A percentile compares a stretch with the other conserved stretches of the same genome.
phyloP scores from a whole-genome alignment of 2,329 filamentous ascomycete species.

The Fusarium pininemorale region DNA sequence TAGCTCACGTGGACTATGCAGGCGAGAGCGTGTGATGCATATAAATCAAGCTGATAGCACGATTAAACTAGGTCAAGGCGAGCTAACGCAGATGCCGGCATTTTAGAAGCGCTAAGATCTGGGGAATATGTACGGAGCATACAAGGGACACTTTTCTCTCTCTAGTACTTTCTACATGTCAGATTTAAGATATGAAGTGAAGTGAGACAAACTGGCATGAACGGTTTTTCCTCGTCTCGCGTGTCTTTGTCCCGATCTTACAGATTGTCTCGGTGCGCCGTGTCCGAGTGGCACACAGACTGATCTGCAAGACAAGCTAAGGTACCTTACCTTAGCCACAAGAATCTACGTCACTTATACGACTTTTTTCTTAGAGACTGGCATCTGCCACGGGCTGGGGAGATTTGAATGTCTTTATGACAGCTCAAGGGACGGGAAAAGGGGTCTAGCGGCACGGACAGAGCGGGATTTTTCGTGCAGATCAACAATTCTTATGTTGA shows the following conservation, averaged over 20 bases:
- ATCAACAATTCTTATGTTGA: background rate
- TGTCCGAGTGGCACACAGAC: slow-evolving; percentile 2
- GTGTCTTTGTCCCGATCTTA: slow-evolving; percentile 23
- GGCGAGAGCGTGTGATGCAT: slow-evolving; percentile 20
- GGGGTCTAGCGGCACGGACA: background rate
- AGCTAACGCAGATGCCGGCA: slow-evolving; percentile 30
- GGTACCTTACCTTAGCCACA: background rate
- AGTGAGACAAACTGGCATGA: slow-evolving; percentile 23
- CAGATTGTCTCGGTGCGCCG: slow-evolving; percentile 23
- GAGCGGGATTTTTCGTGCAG: background rate
- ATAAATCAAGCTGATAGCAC: slow-evolving; percentile 9
- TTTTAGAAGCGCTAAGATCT: slow-evolving; percentile 11
- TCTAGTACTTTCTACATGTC: background rate
- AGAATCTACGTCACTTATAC: slow-evolving; percentile 24
- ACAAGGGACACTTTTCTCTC: background rate
- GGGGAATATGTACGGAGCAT: background rate
- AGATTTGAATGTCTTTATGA: slow-evolving; percentile 35
- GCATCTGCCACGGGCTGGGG: slow-evolving; percentile 15
- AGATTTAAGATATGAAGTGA: background rate
- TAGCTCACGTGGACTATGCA: slow-evolving; percentile 22
- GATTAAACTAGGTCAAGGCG: slow-evolving; percentile 13
- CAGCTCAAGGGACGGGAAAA: background rate
- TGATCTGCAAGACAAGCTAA: slow-evolving; percentile 9
- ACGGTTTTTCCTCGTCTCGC: slow-evolving; percentile 6
- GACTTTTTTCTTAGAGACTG: slow-evolving; percentile 7